phyloP scores from a whole-genome alignment of 768 basidiomycete genomes.

The Collybia sp. region DNA sequence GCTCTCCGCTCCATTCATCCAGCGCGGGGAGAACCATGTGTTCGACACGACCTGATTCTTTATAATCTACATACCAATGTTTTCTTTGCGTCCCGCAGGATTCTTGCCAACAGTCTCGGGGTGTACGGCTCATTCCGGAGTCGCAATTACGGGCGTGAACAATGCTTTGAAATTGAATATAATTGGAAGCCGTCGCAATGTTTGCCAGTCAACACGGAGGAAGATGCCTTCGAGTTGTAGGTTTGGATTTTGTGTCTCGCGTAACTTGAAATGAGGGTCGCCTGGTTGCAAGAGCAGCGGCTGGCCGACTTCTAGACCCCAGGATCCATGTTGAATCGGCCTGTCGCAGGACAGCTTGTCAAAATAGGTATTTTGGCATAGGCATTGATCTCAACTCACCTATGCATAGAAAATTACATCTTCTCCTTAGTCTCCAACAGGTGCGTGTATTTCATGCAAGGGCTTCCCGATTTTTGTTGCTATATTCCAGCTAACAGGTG shows the following conservation, averaged over 20 bases:
- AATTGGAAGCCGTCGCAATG: constrained; percentile 45
- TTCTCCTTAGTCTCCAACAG: constrained; percentile 47
- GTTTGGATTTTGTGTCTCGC: constrained; percentile 26
- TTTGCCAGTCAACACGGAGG: constrained; percentile 54
- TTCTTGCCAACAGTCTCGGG: constrained; percentile 38
- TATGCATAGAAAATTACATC: constrained; percentile 43
- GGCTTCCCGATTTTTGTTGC: constrained; percentile 41
- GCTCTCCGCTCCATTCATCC: constrained; percentile 40
- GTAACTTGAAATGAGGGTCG: constrained; percentile 29
- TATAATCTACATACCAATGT: constrained; percentile 40
- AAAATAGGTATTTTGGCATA: constrained; percentile 36
- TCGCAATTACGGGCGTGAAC: constrained; percentile 41
- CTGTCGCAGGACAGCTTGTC: constrained; percentile 40
- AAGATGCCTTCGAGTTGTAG: constrained; percentile 34
- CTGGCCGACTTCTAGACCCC: constrained; percentile 46
- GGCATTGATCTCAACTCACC: constrained; percentile 21
- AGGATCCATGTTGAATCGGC: constrained; percentile 50
- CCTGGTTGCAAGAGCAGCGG: constrained; percentile 39
- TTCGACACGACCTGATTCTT: constrained; percentile 33
- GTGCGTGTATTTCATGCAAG: constrained; percentile 39
- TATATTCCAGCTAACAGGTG: constrained; percentile 47
- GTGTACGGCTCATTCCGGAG: constrained; percentile 43
- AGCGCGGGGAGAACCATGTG: constrained; percentile 43
- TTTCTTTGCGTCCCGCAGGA: constrained; percentile 34
- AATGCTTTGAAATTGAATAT: constrained; percentile 52